A percentile compares a stretch with the other conserved stretches of the same genome.
Evolutionary conservation across 257 asterid genomes (phyloP).

Genomic region (Knoxia roxburghii): DNA sequence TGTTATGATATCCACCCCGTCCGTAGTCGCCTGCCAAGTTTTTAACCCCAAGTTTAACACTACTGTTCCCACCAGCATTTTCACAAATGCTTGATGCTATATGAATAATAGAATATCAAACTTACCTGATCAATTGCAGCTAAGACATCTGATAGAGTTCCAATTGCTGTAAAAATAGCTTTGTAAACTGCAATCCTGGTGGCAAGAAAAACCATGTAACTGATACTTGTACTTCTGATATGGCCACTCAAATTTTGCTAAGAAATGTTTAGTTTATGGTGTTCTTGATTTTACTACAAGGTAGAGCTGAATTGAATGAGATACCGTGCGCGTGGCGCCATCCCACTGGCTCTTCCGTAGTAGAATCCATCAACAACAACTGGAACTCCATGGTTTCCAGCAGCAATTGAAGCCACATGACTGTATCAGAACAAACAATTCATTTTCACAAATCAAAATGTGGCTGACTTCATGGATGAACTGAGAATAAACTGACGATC

Average conservation of each 20-base stretch:
- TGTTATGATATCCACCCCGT: constrained; percentile 75
- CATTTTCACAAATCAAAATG: background rate
- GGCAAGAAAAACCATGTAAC: background rate
- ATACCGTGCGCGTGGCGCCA: constrained; percentile 98
- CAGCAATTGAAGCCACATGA: constrained; percentile 93
- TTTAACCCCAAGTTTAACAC: no score
- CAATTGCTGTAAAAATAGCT: constrained; percentile 80
- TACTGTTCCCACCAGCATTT: no score
- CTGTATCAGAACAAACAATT: constrained; percentile 32
- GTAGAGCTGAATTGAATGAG: background rate
- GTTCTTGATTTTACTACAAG: background rate
- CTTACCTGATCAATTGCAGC: constrained; percentile 90
- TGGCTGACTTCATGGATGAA: background rate
- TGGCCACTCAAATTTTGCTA: background rate
- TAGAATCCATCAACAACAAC: constrained; percentile 78
- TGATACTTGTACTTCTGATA: background rate
- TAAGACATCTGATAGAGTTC: constrained; percentile 74
- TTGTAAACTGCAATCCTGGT: constrained; percentile 87
- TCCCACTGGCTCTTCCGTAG: constrained; percentile 86
- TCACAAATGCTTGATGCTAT: no score
- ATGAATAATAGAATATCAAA: background rate
- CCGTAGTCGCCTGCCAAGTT: constrained; percentile 66
- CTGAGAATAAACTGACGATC: no score
- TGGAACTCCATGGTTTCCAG: constrained; percentile 84
- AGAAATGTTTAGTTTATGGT: background rate